These are phyloP conservation scores for Leishmania gerbilli DNA, from an alignment of 208 protist species.

Conservation along the genomic window DNA sequence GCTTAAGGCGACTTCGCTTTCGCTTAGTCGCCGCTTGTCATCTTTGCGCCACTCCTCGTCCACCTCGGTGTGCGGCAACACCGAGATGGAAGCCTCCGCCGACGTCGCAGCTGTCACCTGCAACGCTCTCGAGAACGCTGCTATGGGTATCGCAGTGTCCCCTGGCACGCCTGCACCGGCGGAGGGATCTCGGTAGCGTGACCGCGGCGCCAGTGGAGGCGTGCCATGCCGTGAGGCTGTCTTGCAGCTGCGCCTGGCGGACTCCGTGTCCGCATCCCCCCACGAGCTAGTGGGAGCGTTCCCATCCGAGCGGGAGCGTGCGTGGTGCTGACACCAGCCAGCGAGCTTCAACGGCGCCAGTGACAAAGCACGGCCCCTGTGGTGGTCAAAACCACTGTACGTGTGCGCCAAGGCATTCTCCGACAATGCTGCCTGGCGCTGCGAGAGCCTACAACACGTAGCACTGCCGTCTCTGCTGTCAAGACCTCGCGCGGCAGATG, in stretches of 20 bases:
- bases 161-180: not conserved
- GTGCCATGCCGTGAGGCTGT: not conserved
- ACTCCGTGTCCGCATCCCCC: not conserved
- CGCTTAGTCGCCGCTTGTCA: not conserved
- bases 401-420: not conserved
- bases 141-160: not conserved
- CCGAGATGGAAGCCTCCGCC: not conserved
- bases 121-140: not conserved
- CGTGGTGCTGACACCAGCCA: not conserved
- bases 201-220: not conserved
- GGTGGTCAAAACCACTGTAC: not conserved
- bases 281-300: not conserved
- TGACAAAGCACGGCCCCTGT: not conserved
- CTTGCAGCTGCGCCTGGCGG: not conserved
- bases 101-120: too few relatives aligned
- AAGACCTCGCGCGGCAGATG: not conserved
- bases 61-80: not conserved
- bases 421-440: not conserved
- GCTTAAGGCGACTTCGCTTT: not conserved
- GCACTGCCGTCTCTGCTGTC: not conserved
- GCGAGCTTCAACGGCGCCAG: constrained; percentile 1
- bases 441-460: not conserved
- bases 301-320: constrained; percentile 11
- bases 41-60: too few relatives aligned
- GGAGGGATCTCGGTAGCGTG: constrained; percentile 9